Conservation (phyloP, 2,329 filamentous ascomycete species). For the Alternaria sp. region DNA sequence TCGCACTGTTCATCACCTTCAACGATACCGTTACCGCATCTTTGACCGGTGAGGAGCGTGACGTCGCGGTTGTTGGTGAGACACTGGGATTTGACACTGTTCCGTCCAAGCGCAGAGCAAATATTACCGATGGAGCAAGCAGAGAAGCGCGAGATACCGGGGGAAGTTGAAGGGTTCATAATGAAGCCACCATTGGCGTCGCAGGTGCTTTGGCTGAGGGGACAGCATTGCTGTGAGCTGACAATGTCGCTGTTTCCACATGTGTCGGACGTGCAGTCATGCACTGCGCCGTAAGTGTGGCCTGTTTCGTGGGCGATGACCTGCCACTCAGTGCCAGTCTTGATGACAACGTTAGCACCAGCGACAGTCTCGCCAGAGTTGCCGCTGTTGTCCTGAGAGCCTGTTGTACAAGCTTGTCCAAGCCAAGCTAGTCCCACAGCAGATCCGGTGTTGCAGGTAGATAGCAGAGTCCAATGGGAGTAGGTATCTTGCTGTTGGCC, state of each 20-base stretch:
- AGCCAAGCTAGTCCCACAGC: constrained; percentile 95
- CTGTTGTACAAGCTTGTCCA: constrained; percentile 80
- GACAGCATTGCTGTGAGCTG: constrained; percentile 78
- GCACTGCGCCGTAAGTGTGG: constrained; percentile 94
- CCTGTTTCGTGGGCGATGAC: constrained; percentile 94
- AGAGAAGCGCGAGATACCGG: constrained; percentile 80
- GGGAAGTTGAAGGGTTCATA: constrained; percentile 91
- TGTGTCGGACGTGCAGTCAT: constrained; percentile 80
- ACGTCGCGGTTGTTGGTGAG: constrained; percentile 87
- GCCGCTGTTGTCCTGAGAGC: constrained; percentile 57
- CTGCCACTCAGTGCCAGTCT: constrained; percentile 88
- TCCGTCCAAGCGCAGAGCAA: constrained; percentile 82
- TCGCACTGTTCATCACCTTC: constrained; percentile 95
- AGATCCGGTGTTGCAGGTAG: constrained; percentile 79
- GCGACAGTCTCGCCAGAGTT: constrained; percentile 75
- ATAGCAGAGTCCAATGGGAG: constrained; percentile 92
- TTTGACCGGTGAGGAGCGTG: constrained; percentile 79
- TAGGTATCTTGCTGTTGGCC: constrained; percentile 79
- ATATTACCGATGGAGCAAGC: constrained; percentile 92
- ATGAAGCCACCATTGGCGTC: constrained; percentile 82
- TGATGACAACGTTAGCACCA: constrained; percentile 88
- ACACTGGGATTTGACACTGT: constrained; percentile 79
- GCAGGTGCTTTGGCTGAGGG: constrained; percentile 72
- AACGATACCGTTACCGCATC: constrained; percentile 97
- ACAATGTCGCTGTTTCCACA: constrained; percentile 71